These are phyloP conservation scores for Wickerhamiella kurtzmanii DNA, from an alignment of 805 yeast species.

Conservation along the genomic window DNA sequence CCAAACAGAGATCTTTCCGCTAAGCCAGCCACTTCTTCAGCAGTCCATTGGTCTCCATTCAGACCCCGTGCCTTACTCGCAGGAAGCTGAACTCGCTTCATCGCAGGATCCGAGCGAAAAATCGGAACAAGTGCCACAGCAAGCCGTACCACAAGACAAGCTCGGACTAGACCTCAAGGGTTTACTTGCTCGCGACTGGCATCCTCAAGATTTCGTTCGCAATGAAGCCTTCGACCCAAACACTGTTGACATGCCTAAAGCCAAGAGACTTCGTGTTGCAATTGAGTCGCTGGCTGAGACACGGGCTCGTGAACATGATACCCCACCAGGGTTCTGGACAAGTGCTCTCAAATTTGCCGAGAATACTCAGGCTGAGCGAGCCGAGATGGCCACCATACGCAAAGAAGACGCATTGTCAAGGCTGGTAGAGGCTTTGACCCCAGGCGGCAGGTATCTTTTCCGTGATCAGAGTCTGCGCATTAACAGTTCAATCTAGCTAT, in stretches of 20 bases:
- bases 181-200: constrained; percentile 25
- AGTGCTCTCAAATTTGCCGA: constrained; percentile 37
- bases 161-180: neutral
- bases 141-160: neutral
- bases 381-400: constrained; percentile 23
- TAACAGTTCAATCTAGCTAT: neutral
- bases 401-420: constrained; percentile 21
- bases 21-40: neutral
- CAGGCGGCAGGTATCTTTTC: constrained; percentile 8
- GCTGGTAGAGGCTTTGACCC: constrained; percentile 6
- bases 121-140: neutral
- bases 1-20: neutral
- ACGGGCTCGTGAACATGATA: constrained; percentile 23
- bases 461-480: constrained; percentile 7
- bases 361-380: constrained; percentile 39
- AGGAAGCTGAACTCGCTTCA: no score
- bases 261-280: constrained; percentile 19
- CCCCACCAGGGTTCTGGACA: constrained; percentile 49
- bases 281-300: neutral
- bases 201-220: constrained; percentile 28
- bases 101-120: no score
- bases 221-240: constrained; percentile 16
- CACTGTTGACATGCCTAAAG: constrained; percentile 29
- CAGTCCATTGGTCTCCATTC: neutral
- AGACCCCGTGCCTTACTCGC: no score